Conservation (phyloP, 139 green algal species). For the Chlamydomonas asymmetrica region DNA sequence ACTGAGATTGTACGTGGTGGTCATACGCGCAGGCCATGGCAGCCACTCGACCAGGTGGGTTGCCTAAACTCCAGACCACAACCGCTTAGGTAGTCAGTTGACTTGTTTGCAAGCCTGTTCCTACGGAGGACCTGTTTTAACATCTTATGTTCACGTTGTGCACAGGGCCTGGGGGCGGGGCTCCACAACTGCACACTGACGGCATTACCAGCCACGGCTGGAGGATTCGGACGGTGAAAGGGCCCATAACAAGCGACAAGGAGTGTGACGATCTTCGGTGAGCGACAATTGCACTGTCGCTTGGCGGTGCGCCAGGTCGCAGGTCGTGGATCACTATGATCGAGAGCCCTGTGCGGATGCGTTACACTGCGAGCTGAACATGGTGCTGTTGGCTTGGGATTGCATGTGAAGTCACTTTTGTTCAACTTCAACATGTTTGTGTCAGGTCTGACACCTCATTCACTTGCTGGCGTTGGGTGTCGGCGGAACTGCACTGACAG, state of each 20-base stretch:
- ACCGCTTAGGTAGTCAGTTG: background rate
- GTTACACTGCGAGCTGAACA: background rate
- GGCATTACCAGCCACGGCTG: conserved; percentile 41
- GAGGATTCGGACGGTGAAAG: conserved; percentile 39
- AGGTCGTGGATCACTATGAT: background rate
- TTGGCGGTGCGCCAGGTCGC: background rate
- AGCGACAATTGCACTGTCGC: background rate
- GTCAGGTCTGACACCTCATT: background rate
- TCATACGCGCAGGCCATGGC: background rate
- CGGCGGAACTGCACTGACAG: too few species aligned
- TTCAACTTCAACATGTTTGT: background rate
- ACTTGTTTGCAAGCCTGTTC: background rate
- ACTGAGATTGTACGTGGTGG: too few species aligned
- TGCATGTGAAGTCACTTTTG: conserved; percentile 23
- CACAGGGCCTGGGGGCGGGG: too few species aligned
- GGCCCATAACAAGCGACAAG: conserved; percentile 55
- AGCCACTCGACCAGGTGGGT: background rate
- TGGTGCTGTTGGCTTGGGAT: too few species aligned
- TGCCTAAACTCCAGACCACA: background rate
- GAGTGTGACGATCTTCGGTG: conserved; percentile 44
- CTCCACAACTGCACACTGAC: conserved; percentile 8
- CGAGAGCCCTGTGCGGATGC: background rate
- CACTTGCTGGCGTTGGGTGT: conserved; percentile 3
- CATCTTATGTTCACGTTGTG: background rate
- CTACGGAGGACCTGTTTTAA: background rate